These are phyloP conservation scores for Diaporthe velutina DNA, from an alignment of 2,329 filamentous ascomycete species.

Conservation along the genomic window DNA sequence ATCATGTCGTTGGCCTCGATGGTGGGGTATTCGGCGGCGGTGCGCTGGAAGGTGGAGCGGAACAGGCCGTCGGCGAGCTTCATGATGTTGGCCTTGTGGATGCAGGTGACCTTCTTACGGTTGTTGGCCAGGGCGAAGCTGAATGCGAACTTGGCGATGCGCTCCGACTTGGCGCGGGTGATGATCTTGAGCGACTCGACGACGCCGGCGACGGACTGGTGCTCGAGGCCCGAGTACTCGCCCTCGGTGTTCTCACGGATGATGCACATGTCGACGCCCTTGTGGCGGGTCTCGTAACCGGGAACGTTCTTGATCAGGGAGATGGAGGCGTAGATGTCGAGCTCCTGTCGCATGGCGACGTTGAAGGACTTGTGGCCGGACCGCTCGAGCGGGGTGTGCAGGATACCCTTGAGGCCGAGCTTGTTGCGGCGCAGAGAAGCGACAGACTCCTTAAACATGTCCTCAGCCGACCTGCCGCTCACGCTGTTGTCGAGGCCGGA, in stretches of 20 bases:
- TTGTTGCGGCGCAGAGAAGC: constrained; percentile 98
- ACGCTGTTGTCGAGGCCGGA: constrained; percentile 85
- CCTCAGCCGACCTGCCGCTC: constrained; percentile 82
- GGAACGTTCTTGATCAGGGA: constrained; percentile 99
- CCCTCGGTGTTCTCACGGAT: constrained; percentile 99
- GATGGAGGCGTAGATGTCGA: constrained; percentile 99
- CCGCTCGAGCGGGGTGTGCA: constrained; percentile 96
- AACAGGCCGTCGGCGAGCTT: constrained; percentile 99
- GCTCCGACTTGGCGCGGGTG: constrained; percentile 98
- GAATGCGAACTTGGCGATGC: constrained; percentile 99
- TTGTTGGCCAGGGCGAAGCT: constrained; percentile 98
- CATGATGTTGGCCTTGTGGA: constrained; percentile 99
- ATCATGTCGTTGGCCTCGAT: constrained; percentile 99
- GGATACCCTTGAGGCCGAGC: constrained; percentile 97
- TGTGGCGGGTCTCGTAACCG: constrained; percentile 96
- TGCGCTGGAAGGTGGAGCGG: constrained; percentile 95
- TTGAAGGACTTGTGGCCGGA: constrained; percentile 99
- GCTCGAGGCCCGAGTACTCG: constrained; percentile 98
- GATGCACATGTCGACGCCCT: constrained; percentile 97
- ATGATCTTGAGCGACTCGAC: constrained; percentile 99
- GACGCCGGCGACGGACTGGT: constrained; percentile 95
- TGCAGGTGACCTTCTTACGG: constrained; percentile 99
- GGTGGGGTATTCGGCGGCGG: constrained; percentile 94
- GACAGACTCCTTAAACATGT: constrained; percentile 95
- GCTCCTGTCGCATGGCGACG: constrained; percentile 97